Conservation (phyloP, 371 early-diverging fungal genomes). For the Amoeboaphelidium protococcarum region DNA sequence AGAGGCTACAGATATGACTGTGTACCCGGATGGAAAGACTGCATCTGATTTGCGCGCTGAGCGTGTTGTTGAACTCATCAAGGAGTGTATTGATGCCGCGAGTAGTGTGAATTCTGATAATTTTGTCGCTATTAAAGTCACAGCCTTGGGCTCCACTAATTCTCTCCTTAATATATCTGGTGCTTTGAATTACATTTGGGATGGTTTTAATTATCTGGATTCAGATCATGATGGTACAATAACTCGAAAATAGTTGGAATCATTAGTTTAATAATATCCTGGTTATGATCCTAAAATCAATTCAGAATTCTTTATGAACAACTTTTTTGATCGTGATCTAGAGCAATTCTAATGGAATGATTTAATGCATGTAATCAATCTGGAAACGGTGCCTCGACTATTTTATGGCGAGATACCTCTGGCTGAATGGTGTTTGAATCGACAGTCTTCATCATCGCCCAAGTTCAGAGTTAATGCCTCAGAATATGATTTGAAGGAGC, state of each 20-base stretch:
- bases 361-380: background rate
- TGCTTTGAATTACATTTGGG: background rate
- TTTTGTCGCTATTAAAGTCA: conserved; percentile 67
- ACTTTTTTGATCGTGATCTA: no score
- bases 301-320: no score
- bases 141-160: conserved; percentile 45
- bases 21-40: conserved; percentile 4
- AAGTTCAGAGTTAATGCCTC: no score
- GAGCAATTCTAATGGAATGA: background rate
- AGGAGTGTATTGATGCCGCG: conserved; percentile 31
- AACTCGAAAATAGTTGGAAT: no score
- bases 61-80: conserved; percentile 29
- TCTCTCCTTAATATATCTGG: background rate
- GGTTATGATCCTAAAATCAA: no score
- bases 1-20: no score
- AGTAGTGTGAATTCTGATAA: conserved; percentile 23
- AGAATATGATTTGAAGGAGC: background rate
- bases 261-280: no score
- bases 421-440: background rate
- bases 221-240: no score
- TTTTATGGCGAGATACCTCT: background rate
- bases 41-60: no score
- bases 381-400: background rate
- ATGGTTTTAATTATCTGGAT: background rate
- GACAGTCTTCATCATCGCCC: background rate